Conservation (phyloP, 257 asterid genomes). For the Fraxinus americana region DNA sequence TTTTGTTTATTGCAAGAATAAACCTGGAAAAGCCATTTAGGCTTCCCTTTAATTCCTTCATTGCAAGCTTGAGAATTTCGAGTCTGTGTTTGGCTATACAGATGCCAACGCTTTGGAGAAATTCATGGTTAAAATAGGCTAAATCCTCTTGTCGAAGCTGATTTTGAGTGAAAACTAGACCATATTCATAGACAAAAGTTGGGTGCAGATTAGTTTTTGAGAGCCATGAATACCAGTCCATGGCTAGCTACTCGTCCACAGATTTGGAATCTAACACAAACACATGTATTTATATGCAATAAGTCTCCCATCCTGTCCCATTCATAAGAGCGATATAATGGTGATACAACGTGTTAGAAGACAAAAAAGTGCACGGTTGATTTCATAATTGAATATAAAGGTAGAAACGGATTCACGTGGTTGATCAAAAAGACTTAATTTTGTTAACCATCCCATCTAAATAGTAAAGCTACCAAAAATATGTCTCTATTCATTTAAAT, state of each 20-base stretch:
- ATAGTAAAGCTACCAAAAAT: too few species aligned
- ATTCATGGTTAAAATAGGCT: constrained; percentile 74
- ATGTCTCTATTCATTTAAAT: not conserved
- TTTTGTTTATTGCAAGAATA: constrained; percentile 53
- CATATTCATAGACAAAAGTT: constrained; percentile 51
- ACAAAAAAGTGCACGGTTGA: not conserved
- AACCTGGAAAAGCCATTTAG: constrained; percentile 53
- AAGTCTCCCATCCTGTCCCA: not conserved
- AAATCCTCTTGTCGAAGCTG: constrained; percentile 68
- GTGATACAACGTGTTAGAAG: not conserved
- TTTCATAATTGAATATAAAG: not conserved
- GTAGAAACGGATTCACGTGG: not conserved
- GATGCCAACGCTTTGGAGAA: constrained; percentile 77
- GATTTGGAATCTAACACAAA: not conserved
- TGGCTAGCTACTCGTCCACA: constrained; percentile 22
- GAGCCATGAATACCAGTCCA: constrained; percentile 88
- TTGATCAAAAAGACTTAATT: not conserved
- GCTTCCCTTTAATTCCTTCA: constrained; percentile 38
- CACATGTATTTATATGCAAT: constrained; percentile 17
- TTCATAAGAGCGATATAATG: not conserved
- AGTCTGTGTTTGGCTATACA: constrained; percentile 64
- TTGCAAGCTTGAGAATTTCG: constrained; percentile 69
- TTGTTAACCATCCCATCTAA: not conserved
- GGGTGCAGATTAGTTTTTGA: constrained; percentile 61
- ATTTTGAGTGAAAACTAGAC: constrained; percentile 45